Evolutionary conservation across 116 monocot species (phyloP), one percentile per base, ranked within the genome.

Genomic region (Cymodocea nodosa): DNA sequence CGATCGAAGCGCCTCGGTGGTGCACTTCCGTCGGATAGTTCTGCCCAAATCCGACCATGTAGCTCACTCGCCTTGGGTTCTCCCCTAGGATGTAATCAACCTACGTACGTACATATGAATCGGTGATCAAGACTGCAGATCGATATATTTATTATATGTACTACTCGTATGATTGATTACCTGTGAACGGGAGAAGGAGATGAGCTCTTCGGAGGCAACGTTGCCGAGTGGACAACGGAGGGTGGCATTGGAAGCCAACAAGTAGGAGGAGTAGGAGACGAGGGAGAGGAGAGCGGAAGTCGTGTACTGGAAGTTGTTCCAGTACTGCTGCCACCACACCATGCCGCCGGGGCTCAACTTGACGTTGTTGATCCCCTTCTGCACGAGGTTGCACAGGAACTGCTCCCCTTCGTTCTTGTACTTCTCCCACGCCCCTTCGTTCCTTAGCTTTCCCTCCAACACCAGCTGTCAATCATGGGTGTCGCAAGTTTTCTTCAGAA

Each of bases 21-120:
- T 93, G 93, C 54, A 85, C 81, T 60, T 74, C 50, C 1, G 0
- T 5, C 0, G 93, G 93, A 20, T 74, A 93, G 20, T 15, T 80
- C 1, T 67, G 4, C 15, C 93, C 81, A 65, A 79, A 83, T 0
- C 92, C 92, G 17, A 93, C 83, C 85, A 93, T 73, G 81, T 88
- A 93, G 64, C 85, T 88, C 74, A 76, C 59, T 15, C 63, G 52
- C 67, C 68, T 75, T 0, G 93, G 89, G 54, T 93, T 93, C 6
- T 56, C 30, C 0, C 86, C 86, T 10, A 86, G 58, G 18, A 85
- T 82, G 77, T 18, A 71, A 57, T 61, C 63, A n/a, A 64, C 63
- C 63, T 64, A 12, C 30, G 30, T 30, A 30, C 30, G 30, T 30
- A 30, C 30, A 30, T 20, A 63, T n/a, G 4, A 11, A 35, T 34